These are phyloP conservation scores for Irpex sp. DNA, from an alignment of 1,284 basidiomycete genomes.

Conservation along the genomic window DNA sequence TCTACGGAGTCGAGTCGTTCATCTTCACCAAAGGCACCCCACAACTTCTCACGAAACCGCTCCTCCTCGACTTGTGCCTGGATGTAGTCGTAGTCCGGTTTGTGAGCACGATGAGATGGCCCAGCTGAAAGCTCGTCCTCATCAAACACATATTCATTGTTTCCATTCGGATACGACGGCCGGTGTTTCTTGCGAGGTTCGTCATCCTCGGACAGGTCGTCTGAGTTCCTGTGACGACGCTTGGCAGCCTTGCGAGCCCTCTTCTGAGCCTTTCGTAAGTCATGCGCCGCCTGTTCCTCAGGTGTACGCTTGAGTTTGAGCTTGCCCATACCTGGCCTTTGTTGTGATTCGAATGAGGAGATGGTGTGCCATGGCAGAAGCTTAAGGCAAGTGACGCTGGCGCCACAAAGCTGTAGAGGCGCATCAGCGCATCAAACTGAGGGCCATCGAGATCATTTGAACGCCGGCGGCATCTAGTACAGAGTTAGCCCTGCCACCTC, in stretches of 20 bases:
- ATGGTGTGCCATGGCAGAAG: no score
- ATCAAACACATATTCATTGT: conserved; percentile 1
- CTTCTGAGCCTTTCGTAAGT: conserved; percentile 45
- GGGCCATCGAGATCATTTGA: neutral
- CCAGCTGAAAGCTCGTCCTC: neutral
- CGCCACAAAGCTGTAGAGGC: neutral
- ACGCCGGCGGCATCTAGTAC: neutral
- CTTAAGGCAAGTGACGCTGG: neutral
- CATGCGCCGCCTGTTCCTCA: conserved; percentile 57
- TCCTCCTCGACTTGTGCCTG: conserved; percentile 56
- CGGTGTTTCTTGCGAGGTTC: neutral
- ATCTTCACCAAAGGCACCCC: conserved; percentile 65
- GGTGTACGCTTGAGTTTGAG: conserved; percentile 70
- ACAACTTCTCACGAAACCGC: conserved; percentile 67
- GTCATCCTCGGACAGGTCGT: neutral
- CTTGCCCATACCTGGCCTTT: conserved; percentile 43
- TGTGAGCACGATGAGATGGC: conserved; percentile 21
- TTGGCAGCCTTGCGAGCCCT: conserved; percentile 39
- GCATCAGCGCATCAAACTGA: neutral
- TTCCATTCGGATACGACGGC: neutral
- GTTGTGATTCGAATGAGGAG: neutral
- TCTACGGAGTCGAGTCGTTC: conserved; percentile 61
- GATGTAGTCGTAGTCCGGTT: conserved; percentile 46
- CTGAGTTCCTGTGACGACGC: conserved; percentile 15
- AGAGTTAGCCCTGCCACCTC: neutral